Conservation (phyloP, 2,329 filamentous ascomycete genomes). For the Penicillium glabrum region DNA sequence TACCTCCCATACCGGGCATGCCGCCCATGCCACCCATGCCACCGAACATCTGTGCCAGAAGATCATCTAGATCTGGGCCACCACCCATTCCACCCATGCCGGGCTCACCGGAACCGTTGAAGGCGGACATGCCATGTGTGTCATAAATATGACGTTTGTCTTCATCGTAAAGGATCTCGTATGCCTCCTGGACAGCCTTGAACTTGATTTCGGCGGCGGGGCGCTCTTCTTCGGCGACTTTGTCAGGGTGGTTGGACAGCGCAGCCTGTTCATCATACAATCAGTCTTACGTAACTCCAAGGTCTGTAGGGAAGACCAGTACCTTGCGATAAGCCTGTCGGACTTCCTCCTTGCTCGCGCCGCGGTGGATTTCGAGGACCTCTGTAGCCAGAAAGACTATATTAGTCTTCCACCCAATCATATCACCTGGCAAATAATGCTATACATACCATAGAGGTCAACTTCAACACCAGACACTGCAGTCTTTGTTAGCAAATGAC, state of each 20-base stretch:
- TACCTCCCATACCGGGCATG: slow-evolving; percentile 39
- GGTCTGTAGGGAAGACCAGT: slow-evolving; percentile 18
- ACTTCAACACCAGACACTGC: slow-evolving; percentile 42
- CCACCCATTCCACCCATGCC: slow-evolving; percentile 58
- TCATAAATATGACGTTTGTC: slow-evolving; percentile 92
- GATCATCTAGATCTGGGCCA: slow-evolving; percentile 76
- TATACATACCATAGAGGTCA: slow-evolving; percentile 61
- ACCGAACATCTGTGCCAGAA: slow-evolving; percentile 87
- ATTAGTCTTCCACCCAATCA: slow-evolving; percentile 5
- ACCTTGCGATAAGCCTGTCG: slow-evolving; percentile 98
- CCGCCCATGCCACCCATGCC: slow-evolving; percentile 60
- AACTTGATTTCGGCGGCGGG: slow-evolving; percentile 86
- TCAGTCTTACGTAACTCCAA: not conserved
- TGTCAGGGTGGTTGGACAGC: slow-evolving; percentile 88
- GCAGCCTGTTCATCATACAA: slow-evolving; percentile 62
- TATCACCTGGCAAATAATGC: not conserved
- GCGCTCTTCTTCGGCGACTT: slow-evolving; percentile 82
- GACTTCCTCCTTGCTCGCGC: slow-evolving; percentile 75
- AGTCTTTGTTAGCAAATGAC: slow-evolving; percentile 19
- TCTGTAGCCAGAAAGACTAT: slow-evolving; percentile 50
- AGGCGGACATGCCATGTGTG: slow-evolving; percentile 91
- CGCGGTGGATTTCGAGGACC: slow-evolving; percentile 72
- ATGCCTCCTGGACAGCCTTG: slow-evolving; percentile 89
- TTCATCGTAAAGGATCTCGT: slow-evolving; percentile 96
- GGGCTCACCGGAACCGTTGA: slow-evolving; percentile 72